phyloP scores from a whole-genome alignment of 768 basidiomycete genomes.

The Rhizopogon vulgaris region DNA sequence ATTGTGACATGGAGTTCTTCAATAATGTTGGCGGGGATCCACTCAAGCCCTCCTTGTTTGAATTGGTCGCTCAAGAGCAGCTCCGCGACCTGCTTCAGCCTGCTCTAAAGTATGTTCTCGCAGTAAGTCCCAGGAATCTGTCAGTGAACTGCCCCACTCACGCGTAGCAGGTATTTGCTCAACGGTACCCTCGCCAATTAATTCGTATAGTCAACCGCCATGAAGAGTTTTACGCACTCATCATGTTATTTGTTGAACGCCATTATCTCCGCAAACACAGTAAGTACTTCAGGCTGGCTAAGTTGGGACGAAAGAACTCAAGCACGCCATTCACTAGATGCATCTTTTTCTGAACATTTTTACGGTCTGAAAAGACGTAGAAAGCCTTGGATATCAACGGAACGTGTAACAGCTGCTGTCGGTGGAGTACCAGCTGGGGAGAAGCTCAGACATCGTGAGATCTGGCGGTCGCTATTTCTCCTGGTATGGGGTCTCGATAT shows the following conservation, averaged over 20 bases:
- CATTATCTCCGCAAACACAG: conserved; percentile 87
- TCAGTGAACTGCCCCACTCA: background rate
- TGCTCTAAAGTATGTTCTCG: conserved; percentile 88
- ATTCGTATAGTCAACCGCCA: conserved; percentile 88
- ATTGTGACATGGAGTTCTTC: conserved; percentile 67
- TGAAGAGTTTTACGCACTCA: conserved; percentile 89
- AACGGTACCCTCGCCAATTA: conserved; percentile 89
- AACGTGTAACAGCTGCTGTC: conserved; percentile 61
- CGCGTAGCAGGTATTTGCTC: conserved; percentile 77
- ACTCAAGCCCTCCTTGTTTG: conserved; percentile 79
- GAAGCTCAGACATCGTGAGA: conserved; percentile 58
- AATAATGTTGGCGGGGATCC: conserved; percentile 70
- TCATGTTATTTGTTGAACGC: conserved; percentile 87
- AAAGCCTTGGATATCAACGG: conserved; percentile 62
- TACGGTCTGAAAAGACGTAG: conserved; percentile 85
- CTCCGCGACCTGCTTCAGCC: conserved; percentile 89
- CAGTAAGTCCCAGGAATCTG: conserved; percentile 45
- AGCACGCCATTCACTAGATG: conserved; percentile 45
- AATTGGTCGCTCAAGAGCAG: conserved; percentile 91
- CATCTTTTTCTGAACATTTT: conserved; percentile 94
- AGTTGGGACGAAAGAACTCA: background rate
- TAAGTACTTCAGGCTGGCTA: conserved; percentile 29
- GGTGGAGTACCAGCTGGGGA: conserved; percentile 61
- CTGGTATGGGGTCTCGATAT: conserved; percentile 48
- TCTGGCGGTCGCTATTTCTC: conserved; percentile 72